phyloP scores from a whole-genome alignment of 352 stramenopile genomes.

The Hyaloperonospora arabidopsidis region DNA sequence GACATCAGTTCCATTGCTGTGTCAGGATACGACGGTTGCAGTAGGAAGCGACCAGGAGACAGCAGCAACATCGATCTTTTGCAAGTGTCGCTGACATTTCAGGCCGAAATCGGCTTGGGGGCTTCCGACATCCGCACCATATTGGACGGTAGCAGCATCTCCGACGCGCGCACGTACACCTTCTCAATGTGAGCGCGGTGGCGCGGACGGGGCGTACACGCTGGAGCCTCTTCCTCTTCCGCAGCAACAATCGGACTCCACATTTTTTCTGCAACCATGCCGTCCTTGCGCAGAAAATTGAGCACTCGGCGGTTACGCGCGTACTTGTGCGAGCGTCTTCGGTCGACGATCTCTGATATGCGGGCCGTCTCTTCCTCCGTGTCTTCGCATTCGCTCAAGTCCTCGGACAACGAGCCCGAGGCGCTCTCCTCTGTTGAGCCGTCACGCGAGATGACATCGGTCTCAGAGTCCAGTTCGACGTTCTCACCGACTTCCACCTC shows the following conservation, averaged over 20 bases:
- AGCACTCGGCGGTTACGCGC: constrained; percentile 45
- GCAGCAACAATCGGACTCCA: constrained; percentile 1
- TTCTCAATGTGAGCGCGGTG: constrained; percentile 18
- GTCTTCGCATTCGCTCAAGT: constrained; percentile 37
- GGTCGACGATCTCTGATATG: constrained; percentile 38
- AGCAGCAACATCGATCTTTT: constrained; percentile 1
- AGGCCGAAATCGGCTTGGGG: constrained; percentile 19
- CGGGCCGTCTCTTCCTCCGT: constrained; percentile 31
- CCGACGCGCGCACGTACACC: constrained; percentile 29
- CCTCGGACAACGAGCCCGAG: constrained; percentile 28
- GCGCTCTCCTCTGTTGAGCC: constrained; percentile 38
- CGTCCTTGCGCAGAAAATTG: constrained; percentile 46
- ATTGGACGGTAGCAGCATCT: constrained; percentile 28
- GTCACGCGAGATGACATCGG: constrained; percentile 26
- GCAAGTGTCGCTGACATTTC: constrained; percentile 2
- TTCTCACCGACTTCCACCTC: constrained; percentile 23
- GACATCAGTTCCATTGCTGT: constrained; percentile 33
- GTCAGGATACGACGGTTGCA: constrained; percentile 8
- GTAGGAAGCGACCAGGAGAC: not conserved
- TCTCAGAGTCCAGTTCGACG: constrained; percentile 32
- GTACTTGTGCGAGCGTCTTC: constrained; percentile 51
- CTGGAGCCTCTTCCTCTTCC: constrained; percentile 8
- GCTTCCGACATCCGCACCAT: constrained; percentile 20
- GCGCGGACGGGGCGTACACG: constrained; percentile 14
- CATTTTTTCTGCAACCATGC: constrained; percentile 5